Evolutionary conservation across 163 green algal genomes (phyloP).

Genomic region (Smithsoniella earleae): DNA sequence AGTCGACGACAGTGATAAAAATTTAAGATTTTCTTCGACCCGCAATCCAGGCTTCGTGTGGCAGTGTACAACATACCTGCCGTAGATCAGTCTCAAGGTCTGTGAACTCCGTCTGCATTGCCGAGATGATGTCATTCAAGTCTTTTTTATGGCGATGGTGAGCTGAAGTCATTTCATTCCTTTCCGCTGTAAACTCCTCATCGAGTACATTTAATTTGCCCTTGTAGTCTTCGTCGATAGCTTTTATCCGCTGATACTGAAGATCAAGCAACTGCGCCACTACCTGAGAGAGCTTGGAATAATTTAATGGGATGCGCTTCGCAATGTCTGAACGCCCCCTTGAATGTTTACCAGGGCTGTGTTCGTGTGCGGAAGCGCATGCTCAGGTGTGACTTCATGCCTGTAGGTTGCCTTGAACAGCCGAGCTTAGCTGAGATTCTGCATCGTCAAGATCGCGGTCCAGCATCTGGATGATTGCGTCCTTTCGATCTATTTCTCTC

Average conservation of each 20-base stretch:
- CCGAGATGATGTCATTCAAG: slow-evolving; percentile 60
- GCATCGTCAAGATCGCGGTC: slow-evolving; percentile 76
- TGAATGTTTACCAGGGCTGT: too few relatives aligned
- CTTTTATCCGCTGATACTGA: slow-evolving; percentile 54
- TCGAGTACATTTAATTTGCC: slow-evolving; percentile 45
- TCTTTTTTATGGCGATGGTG: slow-evolving; percentile 64
- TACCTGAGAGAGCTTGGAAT: too few relatives aligned
- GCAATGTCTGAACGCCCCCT: too few relatives aligned
- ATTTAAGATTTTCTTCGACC: too few relatives aligned
- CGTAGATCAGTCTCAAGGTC: slow-evolving; percentile 44
- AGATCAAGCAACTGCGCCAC: slow-evolving; percentile 66
- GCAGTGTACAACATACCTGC: too few relatives aligned
- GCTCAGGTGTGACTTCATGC: too few relatives aligned
- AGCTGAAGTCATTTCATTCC: slow-evolving; percentile 49
- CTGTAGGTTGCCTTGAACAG: slow-evolving; percentile 54
- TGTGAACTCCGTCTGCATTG: slow-evolving; percentile 63
- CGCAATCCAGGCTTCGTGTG: too few relatives aligned
- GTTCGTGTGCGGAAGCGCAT: too few relatives aligned
- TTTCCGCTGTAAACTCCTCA: slow-evolving; percentile 60
- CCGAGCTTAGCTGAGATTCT: slow-evolving; percentile 70
- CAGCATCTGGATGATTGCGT: slow-evolving; percentile 75
- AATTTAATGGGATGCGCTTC: too few relatives aligned
- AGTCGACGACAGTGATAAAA: too few relatives aligned
- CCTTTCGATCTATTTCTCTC: slow-evolving; percentile 67
- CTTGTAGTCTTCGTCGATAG: slow-evolving; percentile 54